These are phyloP conservation scores for Diaporthe longicolla DNA, from an alignment of 2,329 filamentous ascomycete genomes.

Conservation along the genomic window DNA sequence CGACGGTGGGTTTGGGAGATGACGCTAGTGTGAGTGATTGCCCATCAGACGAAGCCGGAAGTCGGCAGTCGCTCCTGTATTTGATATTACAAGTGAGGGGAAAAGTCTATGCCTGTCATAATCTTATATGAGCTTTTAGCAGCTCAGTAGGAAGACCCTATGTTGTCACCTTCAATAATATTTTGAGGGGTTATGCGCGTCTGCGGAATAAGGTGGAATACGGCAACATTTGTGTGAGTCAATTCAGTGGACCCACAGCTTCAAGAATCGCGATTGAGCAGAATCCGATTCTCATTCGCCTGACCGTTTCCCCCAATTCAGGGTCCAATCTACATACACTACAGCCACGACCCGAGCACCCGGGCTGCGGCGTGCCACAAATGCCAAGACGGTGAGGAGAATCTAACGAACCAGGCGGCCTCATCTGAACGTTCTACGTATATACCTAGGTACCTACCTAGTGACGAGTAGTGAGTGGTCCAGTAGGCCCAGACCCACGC, in stretches of 20 bases:
- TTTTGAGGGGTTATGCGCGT: background rate
- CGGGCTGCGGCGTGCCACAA: background rate
- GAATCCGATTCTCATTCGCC: background rate
- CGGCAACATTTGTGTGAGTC: background rate
- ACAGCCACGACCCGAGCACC: slow-evolving; percentile 16
- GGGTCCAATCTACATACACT: background rate
- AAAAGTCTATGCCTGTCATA: background rate
- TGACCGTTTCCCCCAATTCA: background rate
- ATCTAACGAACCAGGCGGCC: background rate
- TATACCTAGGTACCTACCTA: too few relatives aligned
- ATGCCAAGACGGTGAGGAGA: background rate
- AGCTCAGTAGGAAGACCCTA: too few relatives aligned
- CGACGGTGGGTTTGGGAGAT: slow-evolving; percentile 24
- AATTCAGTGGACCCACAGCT: slow-evolving; percentile 5
- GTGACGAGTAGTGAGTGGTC: background rate
- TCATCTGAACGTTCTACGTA: background rate
- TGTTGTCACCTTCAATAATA: too few relatives aligned
- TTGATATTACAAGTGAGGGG: background rate
- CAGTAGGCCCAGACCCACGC: background rate
- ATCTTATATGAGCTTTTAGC: background rate
- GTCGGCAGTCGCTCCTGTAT: background rate
- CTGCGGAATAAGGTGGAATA: background rate
- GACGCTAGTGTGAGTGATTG: slow-evolving; percentile 9
- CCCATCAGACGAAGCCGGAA: slow-evolving; percentile 6
- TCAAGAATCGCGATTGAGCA: background rate